Base-by-base conservation (phyloP, 352 stramenopile genomes). In the Phytophthora crassamura region DNA sequence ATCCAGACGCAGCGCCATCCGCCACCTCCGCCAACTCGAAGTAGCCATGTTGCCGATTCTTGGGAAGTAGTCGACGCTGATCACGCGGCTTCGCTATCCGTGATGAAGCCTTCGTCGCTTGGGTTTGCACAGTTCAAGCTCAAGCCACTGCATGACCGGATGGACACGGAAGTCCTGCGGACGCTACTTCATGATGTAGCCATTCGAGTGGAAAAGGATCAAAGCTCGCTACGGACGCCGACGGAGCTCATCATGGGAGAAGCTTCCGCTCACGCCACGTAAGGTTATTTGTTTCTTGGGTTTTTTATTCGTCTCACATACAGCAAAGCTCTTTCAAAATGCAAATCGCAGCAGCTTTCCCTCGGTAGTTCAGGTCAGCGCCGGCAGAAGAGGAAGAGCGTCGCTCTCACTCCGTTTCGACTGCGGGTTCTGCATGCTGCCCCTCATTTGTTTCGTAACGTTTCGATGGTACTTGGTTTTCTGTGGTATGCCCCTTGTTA, bases 51-150 rank as follows among this genome's bases (percentile, higher is more conserved):
- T 39, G 59, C 45, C 39, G 64, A 72, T 10, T 78, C 60, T 6
- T 75, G 69, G 69, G 69, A 78, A 70, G 10, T 57, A 30, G 45
- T 64, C 9, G 61, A 59, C 8, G 16, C 46, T 8, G 7, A 51
- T 10, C 35, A 46, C 30, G 34, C 57, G 22, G 30, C 45, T 20
- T 57, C 47, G 9, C 15, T 62, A 18, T 54, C 48, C 18, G 38
- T 38, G 43, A 39, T 41, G 12, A 63, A 52, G n/a, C 25, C 45
- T 35, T 45, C 34, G 2, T 67, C 59, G 18, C 16, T 67, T 22
- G 64, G 63, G 33, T 72, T 75, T 49, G 55, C 68, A 33, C 61
- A 73, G 41, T 85, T 87, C 45, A 84, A 87, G 36, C 35, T 75
- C 5, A 22, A 42, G 33, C 51, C 64, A 40, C 22, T 82, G 47